These are phyloP conservation scores for Xylaria intraflava DNA, from an alignment of 495 filamentous ascomycete genomes.

Conservation along the genomic window DNA sequence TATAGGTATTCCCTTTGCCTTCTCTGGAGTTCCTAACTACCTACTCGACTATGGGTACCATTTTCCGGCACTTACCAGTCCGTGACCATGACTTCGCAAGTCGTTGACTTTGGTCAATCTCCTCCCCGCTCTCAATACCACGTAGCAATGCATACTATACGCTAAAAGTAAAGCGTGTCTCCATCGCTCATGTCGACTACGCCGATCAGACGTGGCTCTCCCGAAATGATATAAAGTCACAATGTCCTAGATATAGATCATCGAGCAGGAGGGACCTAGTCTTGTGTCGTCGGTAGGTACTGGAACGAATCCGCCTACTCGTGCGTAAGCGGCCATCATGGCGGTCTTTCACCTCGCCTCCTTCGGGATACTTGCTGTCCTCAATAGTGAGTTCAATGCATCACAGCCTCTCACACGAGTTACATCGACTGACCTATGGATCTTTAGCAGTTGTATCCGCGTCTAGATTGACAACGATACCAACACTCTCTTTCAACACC, in stretches of 20 bases:
- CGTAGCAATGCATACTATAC: too few relatives aligned
- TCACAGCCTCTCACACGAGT: neutral
- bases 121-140: neutral
- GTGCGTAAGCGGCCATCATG: conserved; percentile 1
- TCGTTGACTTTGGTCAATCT: neutral
- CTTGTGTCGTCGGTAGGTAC: neutral
- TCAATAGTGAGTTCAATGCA: neutral
- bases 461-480: conserved; percentile 27
- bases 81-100: neutral
- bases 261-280: neutral
- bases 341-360: neutral
- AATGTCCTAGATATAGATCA: neutral
- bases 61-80: neutral
- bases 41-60: neutral
- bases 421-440: neutral
- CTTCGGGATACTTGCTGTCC: neutral
- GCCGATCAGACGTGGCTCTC: too few relatives aligned
- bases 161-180: too few relatives aligned
- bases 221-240: too few relatives aligned
- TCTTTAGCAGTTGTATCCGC: neutral
- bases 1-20: too few relatives aligned
- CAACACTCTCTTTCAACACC: conserved; percentile 31
- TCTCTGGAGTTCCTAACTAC: too few relatives aligned
- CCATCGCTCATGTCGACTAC: too few relatives aligned
- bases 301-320: neutral